Conservation (phyloP, 192 early-diverging fungal species). For the Funneliformis mosseae region DNA sequence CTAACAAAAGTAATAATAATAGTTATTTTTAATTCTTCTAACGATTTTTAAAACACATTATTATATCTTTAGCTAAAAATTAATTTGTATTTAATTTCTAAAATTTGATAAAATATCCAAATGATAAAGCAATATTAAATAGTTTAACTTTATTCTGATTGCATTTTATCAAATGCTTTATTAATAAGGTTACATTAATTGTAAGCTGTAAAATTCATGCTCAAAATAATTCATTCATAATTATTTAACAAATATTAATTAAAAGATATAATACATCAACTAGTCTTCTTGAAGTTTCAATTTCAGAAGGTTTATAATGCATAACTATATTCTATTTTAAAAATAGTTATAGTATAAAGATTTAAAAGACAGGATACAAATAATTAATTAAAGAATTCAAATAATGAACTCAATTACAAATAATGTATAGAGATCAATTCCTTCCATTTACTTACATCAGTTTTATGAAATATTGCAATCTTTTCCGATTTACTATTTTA, state of each 20-base stretch:
- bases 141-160: slow-evolving; percentile 8
- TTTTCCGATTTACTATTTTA: too few species aligned
- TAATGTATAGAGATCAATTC: too few species aligned
- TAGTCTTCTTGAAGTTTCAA: background rate
- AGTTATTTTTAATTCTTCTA: background rate
- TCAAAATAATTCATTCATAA: background rate
- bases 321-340: background rate
- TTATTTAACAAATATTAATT: background rate
- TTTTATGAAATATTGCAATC: too few species aligned
- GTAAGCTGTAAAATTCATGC: background rate
- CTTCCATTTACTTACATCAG: too few species aligned
- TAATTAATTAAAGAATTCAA: too few species aligned
- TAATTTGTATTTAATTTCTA: background rate
- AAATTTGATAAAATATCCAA: slow-evolving; percentile 4
- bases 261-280: background rate
- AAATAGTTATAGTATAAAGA: too few species aligned
- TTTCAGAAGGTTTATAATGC: background rate
- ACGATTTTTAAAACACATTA: background rate
- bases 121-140: slow-evolving; percentile 8
- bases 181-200: slow-evolving; percentile 13
- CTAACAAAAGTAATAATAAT: background rate
- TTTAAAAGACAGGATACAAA: too few species aligned
- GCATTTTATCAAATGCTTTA: slow-evolving; percentile 11
- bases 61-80: background rate
- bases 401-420: too few species aligned